Evolutionary conservation across 2,329 filamentous ascomycete genomes (phyloP).

Genomic region (Botrytis elliptica): DNA sequence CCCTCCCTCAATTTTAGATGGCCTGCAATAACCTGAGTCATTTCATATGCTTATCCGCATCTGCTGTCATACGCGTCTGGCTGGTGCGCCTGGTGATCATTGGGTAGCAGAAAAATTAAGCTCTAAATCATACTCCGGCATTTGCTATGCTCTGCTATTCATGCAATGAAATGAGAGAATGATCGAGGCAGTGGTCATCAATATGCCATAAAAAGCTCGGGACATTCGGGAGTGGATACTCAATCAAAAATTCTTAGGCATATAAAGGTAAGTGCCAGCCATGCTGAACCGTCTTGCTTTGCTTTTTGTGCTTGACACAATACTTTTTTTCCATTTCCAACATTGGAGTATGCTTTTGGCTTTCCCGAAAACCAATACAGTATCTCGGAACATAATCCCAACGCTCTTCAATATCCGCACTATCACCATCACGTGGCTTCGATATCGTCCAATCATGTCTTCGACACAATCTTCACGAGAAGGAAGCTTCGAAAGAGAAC

Average conservation of each 20-base stretch:
- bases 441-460: constrained; percentile 14
- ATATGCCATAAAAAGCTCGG: constrained; percentile 19
- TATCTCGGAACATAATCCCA: constrained; percentile 1
- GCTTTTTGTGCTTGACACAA: neutral
- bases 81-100: constrained; percentile 21
- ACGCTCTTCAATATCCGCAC: neutral
- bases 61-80: constrained; percentile 13
- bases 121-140: constrained; percentile 14
- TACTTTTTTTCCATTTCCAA: neutral
- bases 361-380: neutral
- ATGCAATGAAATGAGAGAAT: constrained; percentile 16
- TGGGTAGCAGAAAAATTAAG: constrained; percentile 13
- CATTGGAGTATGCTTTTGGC: constrained; percentile 14
- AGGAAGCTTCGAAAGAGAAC: constrained; percentile 22
- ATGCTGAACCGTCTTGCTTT: neutral
- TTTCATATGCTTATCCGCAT: constrained; percentile 19
- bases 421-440: constrained; percentile 5
- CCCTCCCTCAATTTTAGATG: neutral
- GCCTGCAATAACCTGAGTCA: constrained; percentile 21
- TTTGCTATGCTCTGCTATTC: neutral
- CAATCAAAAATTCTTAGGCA: constrained; percentile 9
- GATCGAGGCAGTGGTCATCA: constrained; percentile 12
- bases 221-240: constrained; percentile 20
- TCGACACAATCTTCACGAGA: constrained; percentile 18
- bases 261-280: constrained; percentile 6